Percentiles rank a stretch among this genome's conserved stretches.
Conservation (phyloP, 2,329 filamentous ascomycete genomes). For the Penicillium vulpinum region DNA sequence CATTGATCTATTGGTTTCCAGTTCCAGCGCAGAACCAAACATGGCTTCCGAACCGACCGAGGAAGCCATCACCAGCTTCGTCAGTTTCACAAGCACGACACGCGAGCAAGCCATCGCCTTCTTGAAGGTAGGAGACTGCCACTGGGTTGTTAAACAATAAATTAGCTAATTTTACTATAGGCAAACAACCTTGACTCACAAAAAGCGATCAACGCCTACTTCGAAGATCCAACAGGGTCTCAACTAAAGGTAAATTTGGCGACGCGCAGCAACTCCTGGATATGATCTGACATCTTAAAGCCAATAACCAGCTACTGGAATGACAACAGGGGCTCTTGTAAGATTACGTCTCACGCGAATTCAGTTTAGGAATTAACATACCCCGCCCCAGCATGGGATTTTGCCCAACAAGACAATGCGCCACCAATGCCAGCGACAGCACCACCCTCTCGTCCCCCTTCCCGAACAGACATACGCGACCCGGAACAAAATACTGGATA, state of each 20-base stretch:
- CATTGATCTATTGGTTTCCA: background rate
- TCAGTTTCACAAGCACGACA: slow-evolving; percentile 42
- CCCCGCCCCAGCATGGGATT: slow-evolving; percentile 37
- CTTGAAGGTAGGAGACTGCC: slow-evolving; percentile 36
- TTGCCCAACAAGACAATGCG: slow-evolving; percentile 39
- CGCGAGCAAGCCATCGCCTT: slow-evolving; percentile 44
- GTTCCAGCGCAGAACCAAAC: background rate
- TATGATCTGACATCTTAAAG: slow-evolving; percentile 9
- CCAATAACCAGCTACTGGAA: slow-evolving; percentile 26
- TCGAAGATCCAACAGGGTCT: slow-evolving; percentile 45
- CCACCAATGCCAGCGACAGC: slow-evolving; percentile 37
- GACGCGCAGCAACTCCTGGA: background rate
- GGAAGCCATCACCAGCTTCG: slow-evolving; percentile 43
- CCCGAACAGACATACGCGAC: slow-evolving; percentile 40
- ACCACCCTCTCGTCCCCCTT: slow-evolving; percentile 51
- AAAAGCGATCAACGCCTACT: slow-evolving; percentile 50
- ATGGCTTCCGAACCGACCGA: slow-evolving; percentile 44
- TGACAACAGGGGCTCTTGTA: slow-evolving; percentile 30
- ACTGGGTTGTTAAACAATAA: background rate
- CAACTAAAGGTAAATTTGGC: slow-evolving; percentile 31
- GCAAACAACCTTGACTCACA: slow-evolving; percentile 47
- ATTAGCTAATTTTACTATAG: slow-evolving; percentile 29
- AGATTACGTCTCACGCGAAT: slow-evolving; percentile 2
- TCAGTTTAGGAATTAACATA: background rate
- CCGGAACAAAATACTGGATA: slow-evolving; percentile 19